Conservation (phyloP, 1,284 basidiomycete genomes). For the Caloboletus firmus region DNA sequence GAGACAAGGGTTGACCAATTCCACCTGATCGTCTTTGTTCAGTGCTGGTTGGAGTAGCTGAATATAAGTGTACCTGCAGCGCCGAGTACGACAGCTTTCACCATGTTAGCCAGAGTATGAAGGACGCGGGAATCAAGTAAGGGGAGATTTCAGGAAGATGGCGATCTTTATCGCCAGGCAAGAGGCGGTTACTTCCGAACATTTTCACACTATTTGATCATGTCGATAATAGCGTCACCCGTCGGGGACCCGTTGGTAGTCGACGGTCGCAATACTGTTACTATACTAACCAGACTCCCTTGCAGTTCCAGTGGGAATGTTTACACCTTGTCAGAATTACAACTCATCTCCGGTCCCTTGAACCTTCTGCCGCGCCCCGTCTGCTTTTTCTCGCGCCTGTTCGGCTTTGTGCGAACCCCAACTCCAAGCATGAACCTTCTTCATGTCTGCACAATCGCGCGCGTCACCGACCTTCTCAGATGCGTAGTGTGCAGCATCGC, state of each 20-base stretch:
- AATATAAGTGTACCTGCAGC: slow-evolving; percentile 66
- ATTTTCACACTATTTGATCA: slow-evolving; percentile 2
- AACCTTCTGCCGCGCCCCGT: slow-evolving; percentile 21
- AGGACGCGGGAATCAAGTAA: slow-evolving; percentile 42
- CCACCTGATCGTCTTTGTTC: slow-evolving; percentile 51
- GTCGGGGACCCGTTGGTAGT: not conserved
- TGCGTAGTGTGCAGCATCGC: slow-evolving; percentile 15
- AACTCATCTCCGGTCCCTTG: slow-evolving; percentile 19
- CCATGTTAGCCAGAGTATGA: slow-evolving; percentile 50
- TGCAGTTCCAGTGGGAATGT: not conserved
- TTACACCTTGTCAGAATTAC: not conserved
- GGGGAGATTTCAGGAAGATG: not conserved
- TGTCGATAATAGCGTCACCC: not conserved
- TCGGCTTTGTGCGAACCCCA: slow-evolving; percentile 31
- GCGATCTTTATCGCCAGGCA: slow-evolving; percentile 20
- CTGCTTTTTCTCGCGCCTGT: slow-evolving; percentile 30
- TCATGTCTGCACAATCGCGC: slow-evolving; percentile 16
- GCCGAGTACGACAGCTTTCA: slow-evolving; percentile 92
- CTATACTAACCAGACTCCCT: not conserved
- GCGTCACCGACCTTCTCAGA: slow-evolving; percentile 12
- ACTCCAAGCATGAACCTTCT: slow-evolving; percentile 15
- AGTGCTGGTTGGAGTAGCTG: not conserved
- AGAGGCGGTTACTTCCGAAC: slow-evolving; percentile 23
- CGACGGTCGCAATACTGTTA: too few relatives aligned
- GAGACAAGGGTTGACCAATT: slow-evolving; percentile 91